These are phyloP conservation scores for Plenodomus biglobosus DNA, from an alignment of 2,329 filamentous ascomycete species.

Conservation along the genomic window DNA sequence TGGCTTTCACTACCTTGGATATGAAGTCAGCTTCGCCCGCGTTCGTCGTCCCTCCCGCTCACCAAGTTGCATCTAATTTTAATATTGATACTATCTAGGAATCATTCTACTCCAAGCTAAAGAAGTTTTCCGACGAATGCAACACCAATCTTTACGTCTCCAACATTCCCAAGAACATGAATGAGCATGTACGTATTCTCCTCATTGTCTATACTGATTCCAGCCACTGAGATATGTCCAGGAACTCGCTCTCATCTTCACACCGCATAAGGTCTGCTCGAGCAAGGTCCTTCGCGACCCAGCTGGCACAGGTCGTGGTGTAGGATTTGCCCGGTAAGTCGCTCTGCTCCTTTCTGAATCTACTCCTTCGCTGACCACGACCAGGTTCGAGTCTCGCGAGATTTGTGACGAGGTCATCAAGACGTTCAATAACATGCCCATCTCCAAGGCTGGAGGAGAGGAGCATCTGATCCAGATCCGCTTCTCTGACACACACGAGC, in stretches of 20 bases:
- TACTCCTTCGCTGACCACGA: slow-evolving; percentile 3
- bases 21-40: slow-evolving; percentile 95
- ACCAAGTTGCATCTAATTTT: not conserved
- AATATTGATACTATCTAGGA: slow-evolving; percentile 52
- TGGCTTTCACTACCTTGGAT: slow-evolving; percentile 90
- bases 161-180: slow-evolving; percentile 89
- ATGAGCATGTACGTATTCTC: slow-evolving; percentile 72
- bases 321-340: slow-evolving; percentile 90
- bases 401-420: slow-evolving; percentile 87
- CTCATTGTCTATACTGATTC: not conserved
- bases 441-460: slow-evolving; percentile 61
- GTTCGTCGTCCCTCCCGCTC: slow-evolving; percentile 54
- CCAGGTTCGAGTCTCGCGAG: slow-evolving; percentile 84
- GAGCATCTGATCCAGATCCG: slow-evolving; percentile 88
- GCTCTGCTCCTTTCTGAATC: not conserved
- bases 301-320: slow-evolving; percentile 90
- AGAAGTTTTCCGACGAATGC: slow-evolving; percentile 84
- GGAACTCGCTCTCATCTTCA: slow-evolving; percentile 78
- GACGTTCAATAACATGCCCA: slow-evolving; percentile 73
- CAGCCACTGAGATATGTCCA: slow-evolving; percentile 40
- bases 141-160: slow-evolving; percentile 99
- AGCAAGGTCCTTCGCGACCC: slow-evolving; percentile 93
- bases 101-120: slow-evolving; percentile 97
- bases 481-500: slow-evolving; percentile 93
- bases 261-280: slow-evolving; percentile 80